These are phyloP conservation scores for Erodium texanum DNA, from an alignment of 441 rosid genomes.

Conservation along the genomic window DNA sequence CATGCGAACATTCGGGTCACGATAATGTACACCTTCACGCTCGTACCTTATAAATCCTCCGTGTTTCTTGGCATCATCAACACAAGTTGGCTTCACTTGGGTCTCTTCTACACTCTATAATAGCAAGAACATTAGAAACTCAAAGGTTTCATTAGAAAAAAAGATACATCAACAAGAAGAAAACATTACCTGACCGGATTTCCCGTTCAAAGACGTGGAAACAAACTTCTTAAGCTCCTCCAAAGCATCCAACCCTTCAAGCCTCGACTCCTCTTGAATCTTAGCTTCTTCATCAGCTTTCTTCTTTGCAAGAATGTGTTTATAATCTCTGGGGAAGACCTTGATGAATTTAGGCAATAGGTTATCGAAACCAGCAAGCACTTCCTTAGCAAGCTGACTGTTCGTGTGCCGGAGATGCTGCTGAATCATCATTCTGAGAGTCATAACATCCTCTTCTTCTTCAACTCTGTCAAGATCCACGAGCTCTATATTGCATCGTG, in stretches of 20 bases:
- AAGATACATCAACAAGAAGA: not conserved
- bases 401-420: conserved; percentile 91
- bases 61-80: conserved; percentile 63
- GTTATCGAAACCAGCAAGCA: conserved; percentile 65
- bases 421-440: conserved; percentile 95
- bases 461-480: conserved; percentile 97
- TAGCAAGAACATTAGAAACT: not conserved
- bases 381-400: conserved; percentile 84
- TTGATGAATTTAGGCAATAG: conserved; percentile 78
- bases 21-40: conserved; percentile 84
- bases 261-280: conserved; percentile 49
- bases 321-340: conserved; percentile 97
- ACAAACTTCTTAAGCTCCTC: conserved; percentile 90
- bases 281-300: conserved; percentile 53
- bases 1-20: conserved; percentile 85
- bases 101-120: conserved; percentile 35
- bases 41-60: conserved; percentile 89
- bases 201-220: conserved; percentile 42
- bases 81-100: conserved; percentile 57
- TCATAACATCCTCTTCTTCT: conserved; percentile 82
- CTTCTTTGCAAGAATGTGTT: conserved; percentile 75
- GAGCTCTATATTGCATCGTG: conserved; percentile 82
- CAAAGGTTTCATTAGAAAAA: not conserved
- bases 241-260: conserved; percentile 68
- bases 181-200: conserved; percentile 35